Conservation (phyloP, 495 filamentous ascomycete genomes). For the Penicillium mononematosum region DNA sequence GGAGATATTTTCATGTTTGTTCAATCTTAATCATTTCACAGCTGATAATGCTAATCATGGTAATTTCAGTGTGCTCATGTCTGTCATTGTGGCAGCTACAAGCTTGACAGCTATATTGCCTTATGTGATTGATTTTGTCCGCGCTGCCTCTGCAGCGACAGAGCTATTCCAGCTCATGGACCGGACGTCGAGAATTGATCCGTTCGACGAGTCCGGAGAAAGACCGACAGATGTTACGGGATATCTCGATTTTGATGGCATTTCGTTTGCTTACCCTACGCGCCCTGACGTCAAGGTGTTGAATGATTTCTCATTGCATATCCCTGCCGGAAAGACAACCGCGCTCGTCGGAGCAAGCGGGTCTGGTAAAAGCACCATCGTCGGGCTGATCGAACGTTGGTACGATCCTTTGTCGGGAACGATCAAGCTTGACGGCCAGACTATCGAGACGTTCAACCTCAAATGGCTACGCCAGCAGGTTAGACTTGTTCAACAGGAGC, state of each 20-base stretch:
- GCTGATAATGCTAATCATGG: background rate
- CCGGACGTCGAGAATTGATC: conserved; percentile 31
- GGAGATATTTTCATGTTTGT: conserved; percentile 33
- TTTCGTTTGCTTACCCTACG: conserved; percentile 56
- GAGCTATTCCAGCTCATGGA: conserved; percentile 41
- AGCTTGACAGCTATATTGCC: conserved; percentile 23
- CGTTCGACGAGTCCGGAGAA: conserved; percentile 22
- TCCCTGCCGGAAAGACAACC: conserved; percentile 44
- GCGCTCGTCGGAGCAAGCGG: conserved; percentile 68
- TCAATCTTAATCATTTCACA: conserved; percentile 16
- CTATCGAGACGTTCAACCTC: conserved; percentile 69
- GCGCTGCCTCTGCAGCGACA: conserved; percentile 35
- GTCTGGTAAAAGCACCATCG: conserved; percentile 79
- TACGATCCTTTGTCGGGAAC: conserved; percentile 73
- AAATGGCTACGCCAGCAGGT: conserved; percentile 81
- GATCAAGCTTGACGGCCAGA: conserved; percentile 71
- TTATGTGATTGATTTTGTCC: conserved; percentile 30
- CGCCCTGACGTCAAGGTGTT: conserved; percentile 51
- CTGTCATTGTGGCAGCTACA: conserved; percentile 21
- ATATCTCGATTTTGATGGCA: conserved; percentile 39
- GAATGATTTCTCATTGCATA: conserved; percentile 44
- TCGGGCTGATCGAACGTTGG: conserved; percentile 83
- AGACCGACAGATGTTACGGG: conserved; percentile 21
- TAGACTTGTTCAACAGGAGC: conserved; percentile 58
- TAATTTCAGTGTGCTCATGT: conserved; percentile 7